phyloP scores from a whole-genome alignment of 352 stramenopile genomes.

The Globisporangium camurandrum region DNA sequence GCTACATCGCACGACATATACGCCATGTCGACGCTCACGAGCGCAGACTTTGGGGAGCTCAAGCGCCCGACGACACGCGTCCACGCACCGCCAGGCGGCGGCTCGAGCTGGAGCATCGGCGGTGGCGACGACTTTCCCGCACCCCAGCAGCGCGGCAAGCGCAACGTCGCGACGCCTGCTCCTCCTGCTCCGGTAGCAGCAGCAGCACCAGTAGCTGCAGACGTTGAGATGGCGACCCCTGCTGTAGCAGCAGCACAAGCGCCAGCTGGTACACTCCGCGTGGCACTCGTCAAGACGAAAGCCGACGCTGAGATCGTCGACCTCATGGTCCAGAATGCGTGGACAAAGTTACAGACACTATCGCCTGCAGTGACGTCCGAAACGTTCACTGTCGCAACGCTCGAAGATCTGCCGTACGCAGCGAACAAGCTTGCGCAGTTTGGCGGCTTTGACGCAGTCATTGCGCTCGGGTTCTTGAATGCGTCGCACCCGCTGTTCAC shows the following conservation, averaged over 20 bases:
- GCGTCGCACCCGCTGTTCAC: slow-evolving; percentile 52
- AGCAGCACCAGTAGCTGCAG: slow-evolving; percentile 14
- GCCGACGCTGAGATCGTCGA: slow-evolving; percentile 69
- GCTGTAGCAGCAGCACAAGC: slow-evolving; percentile 5
- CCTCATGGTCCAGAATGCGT: slow-evolving; percentile 59
- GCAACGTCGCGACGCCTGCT: slow-evolving; percentile 9
- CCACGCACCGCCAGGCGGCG: slow-evolving; percentile 69
- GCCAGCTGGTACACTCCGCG: slow-evolving; percentile 19
- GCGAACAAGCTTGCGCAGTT: slow-evolving; percentile 72
- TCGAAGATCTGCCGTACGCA: slow-evolving; percentile 75
- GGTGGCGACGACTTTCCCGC: slow-evolving; percentile 22
- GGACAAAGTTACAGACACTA: slow-evolving; percentile 28
- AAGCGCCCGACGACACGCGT: slow-evolving; percentile 80
- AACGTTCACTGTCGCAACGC: slow-evolving; percentile 56
- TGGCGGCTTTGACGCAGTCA: slow-evolving; percentile 63
- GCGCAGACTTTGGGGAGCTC: slow-evolving; percentile 73
- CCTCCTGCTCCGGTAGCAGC: slow-evolving; percentile 18
- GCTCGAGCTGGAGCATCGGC: slow-evolving; percentile 72
- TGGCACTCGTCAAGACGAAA: slow-evolving; percentile 74
- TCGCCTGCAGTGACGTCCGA: slow-evolving; percentile 31
- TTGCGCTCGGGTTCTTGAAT: slow-evolving; percentile 76
- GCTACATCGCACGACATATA: neutral
- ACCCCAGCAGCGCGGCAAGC: slow-evolving; percentile 17
- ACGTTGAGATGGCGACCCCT: neutral
- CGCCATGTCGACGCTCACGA: slow-evolving; percentile 79